Base-by-base conservation (phyloP, 1,284 basidiomycete species). In the Sphaerobolus stellatus region DNA sequence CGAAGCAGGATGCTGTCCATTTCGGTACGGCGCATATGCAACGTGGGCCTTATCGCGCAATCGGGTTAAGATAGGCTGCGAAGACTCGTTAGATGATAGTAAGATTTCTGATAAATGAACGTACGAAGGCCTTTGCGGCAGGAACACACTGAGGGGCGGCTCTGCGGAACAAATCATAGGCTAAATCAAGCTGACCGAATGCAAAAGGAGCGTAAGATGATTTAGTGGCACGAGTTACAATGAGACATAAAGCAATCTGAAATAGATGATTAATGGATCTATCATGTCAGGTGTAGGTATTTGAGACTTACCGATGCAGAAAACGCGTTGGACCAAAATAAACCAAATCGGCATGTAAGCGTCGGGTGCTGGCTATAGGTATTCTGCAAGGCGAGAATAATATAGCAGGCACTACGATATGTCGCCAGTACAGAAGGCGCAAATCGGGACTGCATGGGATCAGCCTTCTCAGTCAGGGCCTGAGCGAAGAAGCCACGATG, bases 401-500 rank as follows among this genome's bases (percentile, higher is more conserved):
- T 73, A 25, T 79, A 77, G 58, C 80, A 82, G 27, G 84, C 82
- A 60, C 80, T 82, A 20, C 78, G 76, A 61, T 83, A 87, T 1
- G 83, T 83, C 3, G 83, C 81, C 40, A 85, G 68, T 67, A 87
- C 86, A 5, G 83, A 84, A 2, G 83, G 82, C 6, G 82, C 84
- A 59, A 82, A 87, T 54, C 73, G 77, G 56, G 80, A 82, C 65
- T 78, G 81, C 67, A 86, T 78, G 22, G 84, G 84, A 62, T 86
- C 79, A 5, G 84, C 78, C 55, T 77, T 75, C 40, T 77, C 83
- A 27, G 74, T 72, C 33, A 86, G 74, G 3, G 83, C 84, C 62
- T 85, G 81, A 5, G 83, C 80, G 58, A 86, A 86, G 70, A 84
- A 86, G 59, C 81, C 81, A 11, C 84, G 82, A 63, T 86, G 84